Conservation (phyloP, 768 basidiomycete species). For the Goffeauzyma gilvescens region DNA sequence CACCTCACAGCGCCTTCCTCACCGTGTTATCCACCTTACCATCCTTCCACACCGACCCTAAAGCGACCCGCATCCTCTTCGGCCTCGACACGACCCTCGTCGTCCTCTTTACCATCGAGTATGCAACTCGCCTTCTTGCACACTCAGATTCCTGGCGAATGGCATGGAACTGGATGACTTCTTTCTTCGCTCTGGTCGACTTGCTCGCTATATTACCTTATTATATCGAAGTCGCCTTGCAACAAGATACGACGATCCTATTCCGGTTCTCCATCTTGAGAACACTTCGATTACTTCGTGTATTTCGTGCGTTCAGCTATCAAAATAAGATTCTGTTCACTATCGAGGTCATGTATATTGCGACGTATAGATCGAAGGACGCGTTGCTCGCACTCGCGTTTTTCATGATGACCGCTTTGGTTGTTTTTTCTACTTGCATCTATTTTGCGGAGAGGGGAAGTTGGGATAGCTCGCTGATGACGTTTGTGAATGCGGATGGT, state of each 20-base stretch:
- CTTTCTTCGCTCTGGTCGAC: constrained; percentile 64
- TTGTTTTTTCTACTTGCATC: constrained; percentile 72
- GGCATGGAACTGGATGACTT: constrained; percentile 24
- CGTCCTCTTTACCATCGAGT: constrained; percentile 70
- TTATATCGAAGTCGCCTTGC: constrained; percentile 64
- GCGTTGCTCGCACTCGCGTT: constrained; percentile 71
- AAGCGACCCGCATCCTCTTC: constrained; percentile 57
- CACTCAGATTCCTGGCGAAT: constrained; percentile 51
- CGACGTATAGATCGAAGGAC: constrained; percentile 65
- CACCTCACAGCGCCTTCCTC: constrained; percentile 23
- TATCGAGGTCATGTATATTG: constrained; percentile 58
- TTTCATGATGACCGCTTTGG: constrained; percentile 70
- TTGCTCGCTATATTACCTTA: constrained; percentile 70
- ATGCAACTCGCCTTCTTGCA: constrained; percentile 36
- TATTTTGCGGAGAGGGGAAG: constrained; percentile 80
- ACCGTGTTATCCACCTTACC: constrained; percentile 32
- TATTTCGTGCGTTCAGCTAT: constrained; percentile 75
- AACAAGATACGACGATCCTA: constrained; percentile 73
- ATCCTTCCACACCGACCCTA: constrained; percentile 32
- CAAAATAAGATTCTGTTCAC: constrained; percentile 35
- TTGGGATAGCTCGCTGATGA: constrained; percentile 63
- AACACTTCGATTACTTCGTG: constrained; percentile 70
- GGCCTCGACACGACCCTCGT: constrained; percentile 72
- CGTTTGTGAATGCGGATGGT: constrained; percentile 68
- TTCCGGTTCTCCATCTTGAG: constrained; percentile 81